Evolutionary conservation across 2,329 filamentous ascomycete genomes (phyloP), one percentile per base, ranked within the genome.

Genomic region (Aureobasidium sp.): DNA sequence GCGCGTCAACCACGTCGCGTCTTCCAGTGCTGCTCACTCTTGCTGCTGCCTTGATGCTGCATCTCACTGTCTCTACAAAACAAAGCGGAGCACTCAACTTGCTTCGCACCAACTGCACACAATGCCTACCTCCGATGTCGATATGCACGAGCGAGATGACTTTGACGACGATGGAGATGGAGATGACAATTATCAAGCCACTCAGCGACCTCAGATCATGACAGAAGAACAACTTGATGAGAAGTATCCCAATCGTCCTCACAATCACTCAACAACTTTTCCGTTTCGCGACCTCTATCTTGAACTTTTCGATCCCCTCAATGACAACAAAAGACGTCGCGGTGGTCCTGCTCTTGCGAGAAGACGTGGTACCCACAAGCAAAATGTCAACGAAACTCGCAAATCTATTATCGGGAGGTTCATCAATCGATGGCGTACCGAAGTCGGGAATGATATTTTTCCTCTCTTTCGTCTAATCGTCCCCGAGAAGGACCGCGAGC

Each of bases 391-490:
- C 67, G 91, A 97, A 72, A 83, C 88, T 65, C 85, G 91, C 41
- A 84, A 88, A 0, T 84, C 86, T 68, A 89, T 97, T 67, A 91
- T 99, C 66, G 85, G 92, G 61, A 82, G 87, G 8, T 99, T 96
- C 77, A 90, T 99, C 67, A 82, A 84, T 15, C 83, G 85, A 72
- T 99, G 94, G 94, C 85, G 92, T 42, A 85, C 85, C 62, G 87
- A 96, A 64, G 92, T 97, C 25, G 94, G 94, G 29, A 79, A 90
- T 68, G 94, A 99, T 74, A 90, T 99, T 69, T 97, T 94, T 71
- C 94, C 94, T 0, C 93, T 91, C 1, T 83, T 99, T 74, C 87
- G 94, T 22, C 82, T 99, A 51, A 96, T 97, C 62, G 81, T 97
- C 3, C 92, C 93, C 0, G 91, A 95, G 69, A 95, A 96, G 71